A percentile compares a stretch with the other conserved stretches of the same genome.
phyloP scores from a whole-genome alignment of 768 basidiomycete species.

The Mrakia blollopis region DNA sequence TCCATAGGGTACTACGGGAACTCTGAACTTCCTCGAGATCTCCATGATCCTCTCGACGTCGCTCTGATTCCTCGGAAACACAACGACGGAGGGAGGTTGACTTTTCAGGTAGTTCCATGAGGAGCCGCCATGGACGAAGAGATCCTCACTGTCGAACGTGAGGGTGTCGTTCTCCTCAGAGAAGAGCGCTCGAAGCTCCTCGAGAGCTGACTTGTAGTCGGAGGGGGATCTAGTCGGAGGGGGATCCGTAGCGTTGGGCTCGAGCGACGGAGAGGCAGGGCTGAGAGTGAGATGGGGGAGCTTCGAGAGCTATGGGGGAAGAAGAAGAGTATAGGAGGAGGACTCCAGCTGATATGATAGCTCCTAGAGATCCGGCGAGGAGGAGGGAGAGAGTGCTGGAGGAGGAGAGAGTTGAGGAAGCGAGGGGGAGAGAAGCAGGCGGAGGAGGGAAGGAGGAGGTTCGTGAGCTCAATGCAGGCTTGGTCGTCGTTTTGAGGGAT shows the following conservation, averaged over 20 bases:
- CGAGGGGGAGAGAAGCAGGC: too few species aligned
- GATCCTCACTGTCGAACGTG: neutral
- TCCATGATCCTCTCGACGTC: conserved; percentile 72
- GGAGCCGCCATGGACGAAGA: conserved; percentile 44
- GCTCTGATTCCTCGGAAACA: conserved; percentile 61
- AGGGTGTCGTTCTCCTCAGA: neutral
- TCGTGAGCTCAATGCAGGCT: too few species aligned
- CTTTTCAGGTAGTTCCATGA: conserved; percentile 52
- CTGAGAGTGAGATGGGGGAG: too few species aligned
- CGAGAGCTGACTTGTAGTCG: neutral
- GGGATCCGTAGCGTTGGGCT: neutral
- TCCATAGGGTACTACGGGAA: conserved; percentile 70
- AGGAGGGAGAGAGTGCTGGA: neutral
- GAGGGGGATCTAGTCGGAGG: neutral
- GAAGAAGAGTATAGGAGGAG: neutral
- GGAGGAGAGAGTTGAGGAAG: too few species aligned
- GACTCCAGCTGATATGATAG: neutral
- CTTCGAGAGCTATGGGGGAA: neutral
- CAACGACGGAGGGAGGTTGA: conserved; percentile 54
- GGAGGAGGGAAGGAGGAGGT: too few species aligned
- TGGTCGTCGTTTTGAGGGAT: too few species aligned
- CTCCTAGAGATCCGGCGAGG: neutral
- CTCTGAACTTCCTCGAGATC: conserved; percentile 61
- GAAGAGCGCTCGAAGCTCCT: neutral
- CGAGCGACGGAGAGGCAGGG: neutral